Percentiles rank a stretch among this genome's conserved stretches.
These are phyloP conservation scores for Purpureocillium lavendulum DNA, from an alignment of 2,329 filamentous ascomycete genomes.

Conservation along the genomic window DNA sequence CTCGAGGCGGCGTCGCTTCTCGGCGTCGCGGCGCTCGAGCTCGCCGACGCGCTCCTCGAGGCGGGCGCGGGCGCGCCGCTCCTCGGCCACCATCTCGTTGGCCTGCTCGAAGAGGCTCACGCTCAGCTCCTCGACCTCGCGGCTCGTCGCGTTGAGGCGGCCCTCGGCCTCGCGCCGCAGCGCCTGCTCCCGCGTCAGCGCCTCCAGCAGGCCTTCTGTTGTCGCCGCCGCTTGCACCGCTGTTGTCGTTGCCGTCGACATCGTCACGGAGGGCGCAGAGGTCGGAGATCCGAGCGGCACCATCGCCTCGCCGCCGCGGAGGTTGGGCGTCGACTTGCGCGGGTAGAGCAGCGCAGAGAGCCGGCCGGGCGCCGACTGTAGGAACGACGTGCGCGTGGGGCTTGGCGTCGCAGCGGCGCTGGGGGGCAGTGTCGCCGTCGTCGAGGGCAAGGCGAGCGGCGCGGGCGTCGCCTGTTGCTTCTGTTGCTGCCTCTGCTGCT, in stretches of 20 bases:
- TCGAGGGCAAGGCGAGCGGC: no score
- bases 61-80: slow-evolving; percentile 61
- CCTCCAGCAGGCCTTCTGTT: slow-evolving; percentile 48
- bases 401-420: slow-evolving; percentile 12
- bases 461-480: slow-evolving; percentile 5
- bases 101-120: slow-evolving; percentile 71
- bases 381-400: slow-evolving; percentile 34
- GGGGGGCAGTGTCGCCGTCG: neutral
- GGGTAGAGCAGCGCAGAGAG: slow-evolving; percentile 36
- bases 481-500: slow-evolving; percentile 15
- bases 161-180: slow-evolving; percentile 63
- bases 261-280: no score
- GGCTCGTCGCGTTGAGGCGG: slow-evolving; percentile 55
- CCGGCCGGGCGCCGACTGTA: slow-evolving; percentile 34
- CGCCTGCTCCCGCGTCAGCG: slow-evolving; percentile 57
- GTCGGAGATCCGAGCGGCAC: no score
- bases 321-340: slow-evolving; percentile 30
- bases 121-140: slow-evolving; percentile 72
- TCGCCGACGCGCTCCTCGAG: slow-evolving; percentile 63
- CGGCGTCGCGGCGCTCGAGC: slow-evolving; percentile 60
- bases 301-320: slow-evolving; percentile 9
- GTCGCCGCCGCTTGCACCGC: slow-evolving; percentile 10
- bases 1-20: slow-evolving; percentile 62
- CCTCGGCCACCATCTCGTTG: slow-evolving; percentile 78
- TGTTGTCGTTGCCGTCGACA: no score